These are phyloP conservation scores for Solanum aculeatissimum DNA, from an alignment of 305 asterid genomes.

Conservation along the genomic window DNA sequence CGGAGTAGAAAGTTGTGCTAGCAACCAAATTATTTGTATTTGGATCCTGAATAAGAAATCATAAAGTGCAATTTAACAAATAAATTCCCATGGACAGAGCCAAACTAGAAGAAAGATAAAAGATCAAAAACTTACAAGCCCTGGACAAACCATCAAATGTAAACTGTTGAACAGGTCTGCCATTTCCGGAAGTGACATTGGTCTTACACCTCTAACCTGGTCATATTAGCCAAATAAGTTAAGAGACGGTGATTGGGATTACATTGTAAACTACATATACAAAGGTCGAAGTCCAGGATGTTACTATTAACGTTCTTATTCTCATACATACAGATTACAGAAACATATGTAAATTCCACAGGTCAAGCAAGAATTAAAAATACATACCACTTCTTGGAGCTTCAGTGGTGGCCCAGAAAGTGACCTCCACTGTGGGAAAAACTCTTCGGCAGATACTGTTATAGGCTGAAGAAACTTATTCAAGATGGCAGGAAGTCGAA, in stretches of 20 bases:
- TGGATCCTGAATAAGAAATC: constrained; percentile 62
- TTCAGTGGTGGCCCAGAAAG: constrained; percentile 98
- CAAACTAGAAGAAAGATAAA: not conserved
- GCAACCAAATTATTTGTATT: constrained; percentile 91
- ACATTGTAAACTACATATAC: not conserved
- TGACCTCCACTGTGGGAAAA: constrained; percentile 98
- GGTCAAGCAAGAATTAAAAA: not conserved
- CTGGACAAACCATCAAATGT: constrained; percentile 74
- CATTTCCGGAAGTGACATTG: constrained; percentile 85
- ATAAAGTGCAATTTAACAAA: not conserved
- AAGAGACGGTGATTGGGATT: not conserved
- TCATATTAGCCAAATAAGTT: constrained; percentile 6
- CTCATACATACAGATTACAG: not conserved
- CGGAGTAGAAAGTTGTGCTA: constrained; percentile 91
- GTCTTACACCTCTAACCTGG: constrained; percentile 96
- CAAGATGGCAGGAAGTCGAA: constrained; percentile 90
- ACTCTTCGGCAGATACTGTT: constrained; percentile 77
- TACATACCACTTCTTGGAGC: constrained; percentile 94
- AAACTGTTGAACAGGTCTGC: constrained; percentile 65
- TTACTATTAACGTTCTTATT: not conserved
- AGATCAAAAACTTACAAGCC: constrained; percentile 64
- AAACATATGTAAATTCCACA: not conserved
- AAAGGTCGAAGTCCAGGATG: not conserved
- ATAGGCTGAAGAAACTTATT: constrained; percentile 94
- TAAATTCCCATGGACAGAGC: not conserved